Conservation (phyloP, 345 rosid genomes). For the Melastoma malabathricum region DNA sequence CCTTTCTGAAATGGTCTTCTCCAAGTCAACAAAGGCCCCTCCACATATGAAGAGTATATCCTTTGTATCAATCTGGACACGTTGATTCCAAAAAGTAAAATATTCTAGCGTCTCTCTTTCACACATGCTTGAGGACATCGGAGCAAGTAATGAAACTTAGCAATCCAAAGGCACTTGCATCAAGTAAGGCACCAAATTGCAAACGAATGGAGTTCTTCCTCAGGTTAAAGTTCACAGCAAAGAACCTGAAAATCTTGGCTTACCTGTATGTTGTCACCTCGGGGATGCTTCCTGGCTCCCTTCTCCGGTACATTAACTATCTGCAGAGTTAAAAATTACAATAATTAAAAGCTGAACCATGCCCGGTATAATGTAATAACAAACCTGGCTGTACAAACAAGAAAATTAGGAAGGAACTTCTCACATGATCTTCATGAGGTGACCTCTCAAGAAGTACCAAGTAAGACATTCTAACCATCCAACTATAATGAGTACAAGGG, state of each 20-base stretch:
- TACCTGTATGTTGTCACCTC: slow-evolving; percentile 95
- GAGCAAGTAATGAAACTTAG: too few relatives aligned
- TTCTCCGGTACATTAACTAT: slow-evolving; percentile 94
- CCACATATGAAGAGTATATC: slow-evolving; percentile 93
- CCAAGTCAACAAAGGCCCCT: slow-evolving; percentile 91
- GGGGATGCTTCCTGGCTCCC: slow-evolving; percentile 97
- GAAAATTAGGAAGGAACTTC: not conserved
- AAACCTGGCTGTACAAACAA: not conserved
- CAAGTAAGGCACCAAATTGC: too few relatives aligned
- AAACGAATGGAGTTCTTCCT: too few relatives aligned
- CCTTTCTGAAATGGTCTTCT: slow-evolving; percentile 92
- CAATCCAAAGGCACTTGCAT: too few relatives aligned
- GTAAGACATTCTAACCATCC: too few relatives aligned
- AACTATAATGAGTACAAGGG: too few relatives aligned
- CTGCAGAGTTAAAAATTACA: slow-evolving; percentile 30
- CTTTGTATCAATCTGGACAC: slow-evolving; percentile 75
- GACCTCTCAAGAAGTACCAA: too few relatives aligned
- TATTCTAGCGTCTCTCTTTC: not conserved
- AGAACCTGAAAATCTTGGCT: not conserved
- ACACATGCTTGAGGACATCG: not conserved
- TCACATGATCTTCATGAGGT: too few relatives aligned
- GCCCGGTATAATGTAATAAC: too few relatives aligned
- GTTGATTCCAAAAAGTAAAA: slow-evolving; percentile 2
- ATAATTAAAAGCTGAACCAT: not conserved
- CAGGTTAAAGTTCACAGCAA: slow-evolving; percentile 7